phyloP scores from a whole-genome alignment of 805 yeast genomes.

The Brettanomyces sp. region DNA sequence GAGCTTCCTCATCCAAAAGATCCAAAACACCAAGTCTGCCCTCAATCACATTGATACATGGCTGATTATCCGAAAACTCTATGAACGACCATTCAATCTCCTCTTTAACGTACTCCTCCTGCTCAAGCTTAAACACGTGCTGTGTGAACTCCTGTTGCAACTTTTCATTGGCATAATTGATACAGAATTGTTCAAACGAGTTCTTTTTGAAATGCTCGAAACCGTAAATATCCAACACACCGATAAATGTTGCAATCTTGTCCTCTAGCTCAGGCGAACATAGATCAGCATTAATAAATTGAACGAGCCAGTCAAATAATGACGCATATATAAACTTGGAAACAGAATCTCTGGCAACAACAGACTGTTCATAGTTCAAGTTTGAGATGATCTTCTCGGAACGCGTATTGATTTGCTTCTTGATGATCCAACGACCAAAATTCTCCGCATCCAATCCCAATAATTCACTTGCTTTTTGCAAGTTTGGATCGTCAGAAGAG shows the following conservation, averaged over 20 bases:
- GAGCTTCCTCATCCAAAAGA: slow-evolving; percentile 86
- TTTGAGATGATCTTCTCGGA: slow-evolving; percentile 85
- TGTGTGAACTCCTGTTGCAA: slow-evolving; percentile 95
- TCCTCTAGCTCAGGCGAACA: slow-evolving; percentile 62
- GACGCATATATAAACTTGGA: slow-evolving; percentile 91
- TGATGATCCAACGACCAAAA: slow-evolving; percentile 86
- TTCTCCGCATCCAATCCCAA: slow-evolving; percentile 66
- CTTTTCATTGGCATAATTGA: slow-evolving; percentile 94
- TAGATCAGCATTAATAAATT: slow-evolving; percentile 69
- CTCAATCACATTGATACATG: slow-evolving; percentile 89
- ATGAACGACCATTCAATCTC: slow-evolving; percentile 95
- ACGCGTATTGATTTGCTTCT: slow-evolving; percentile 87
- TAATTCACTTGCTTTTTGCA: slow-evolving; percentile 73
- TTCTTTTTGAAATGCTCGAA: slow-evolving; percentile 92
- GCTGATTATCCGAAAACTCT: slow-evolving; percentile 93
- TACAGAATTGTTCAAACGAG: slow-evolving; percentile 95
- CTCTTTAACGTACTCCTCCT: slow-evolving; percentile 87
- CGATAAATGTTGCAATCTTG: slow-evolving; percentile 67
- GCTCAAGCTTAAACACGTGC: slow-evolving; percentile 94
- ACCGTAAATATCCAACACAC: slow-evolving; percentile 95
- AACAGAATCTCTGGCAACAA: slow-evolving; percentile 93
- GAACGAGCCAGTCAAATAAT: slow-evolving; percentile 91
- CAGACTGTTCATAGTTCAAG: slow-evolving; percentile 72
- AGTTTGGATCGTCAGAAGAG: slow-evolving; percentile 77
- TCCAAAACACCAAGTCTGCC: slow-evolving; percentile 80